Evolutionary conservation across 148 eudicot species (phyloP).

Genomic region (Chenopodium berlandieri): DNA sequence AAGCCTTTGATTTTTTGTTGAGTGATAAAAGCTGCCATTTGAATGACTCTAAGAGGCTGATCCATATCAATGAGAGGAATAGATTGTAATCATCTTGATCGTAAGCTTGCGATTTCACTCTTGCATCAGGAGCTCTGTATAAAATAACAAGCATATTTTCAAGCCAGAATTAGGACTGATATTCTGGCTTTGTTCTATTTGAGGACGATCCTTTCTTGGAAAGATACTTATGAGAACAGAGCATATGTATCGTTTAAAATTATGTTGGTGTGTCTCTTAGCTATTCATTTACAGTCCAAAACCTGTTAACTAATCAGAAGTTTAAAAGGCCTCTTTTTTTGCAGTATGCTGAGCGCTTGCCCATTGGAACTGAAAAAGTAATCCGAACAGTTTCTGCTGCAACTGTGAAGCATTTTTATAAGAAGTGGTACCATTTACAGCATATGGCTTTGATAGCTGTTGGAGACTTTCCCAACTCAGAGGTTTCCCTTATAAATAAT

Average conservation of each 20-base stretch:
- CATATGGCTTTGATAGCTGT: constrained; percentile 89
- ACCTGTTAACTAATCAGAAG: background rate
- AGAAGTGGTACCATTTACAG: constrained; percentile 74
- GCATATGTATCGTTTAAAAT: background rate
- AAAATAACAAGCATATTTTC: background rate
- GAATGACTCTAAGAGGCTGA: too few relatives aligned
- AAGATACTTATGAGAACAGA: background rate
- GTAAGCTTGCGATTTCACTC: too few relatives aligned
- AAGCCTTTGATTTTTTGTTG: too few relatives aligned
- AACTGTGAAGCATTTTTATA: constrained; percentile 62
- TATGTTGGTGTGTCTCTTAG: background rate
- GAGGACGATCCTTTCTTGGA: background rate
- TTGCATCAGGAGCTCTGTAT: background rate
- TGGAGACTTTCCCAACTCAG: constrained; percentile 80
- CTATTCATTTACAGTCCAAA: background rate
- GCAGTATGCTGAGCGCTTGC: constrained; percentile 91
- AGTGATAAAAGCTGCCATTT: too few relatives aligned
- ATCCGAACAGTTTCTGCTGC: constrained; percentile 72
- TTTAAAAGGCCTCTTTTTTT: constrained; percentile 16
- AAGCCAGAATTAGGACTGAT: background rate
- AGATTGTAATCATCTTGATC: too few relatives aligned
- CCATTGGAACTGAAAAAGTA: constrained; percentile 83
- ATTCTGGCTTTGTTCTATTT: background rate
- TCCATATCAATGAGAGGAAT: too few relatives aligned
- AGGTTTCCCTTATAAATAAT: constrained; percentile 38